Evolutionary conservation across 139 green algal genomes (phyloP).

Genomic region (Gonium pectorale): DNA sequence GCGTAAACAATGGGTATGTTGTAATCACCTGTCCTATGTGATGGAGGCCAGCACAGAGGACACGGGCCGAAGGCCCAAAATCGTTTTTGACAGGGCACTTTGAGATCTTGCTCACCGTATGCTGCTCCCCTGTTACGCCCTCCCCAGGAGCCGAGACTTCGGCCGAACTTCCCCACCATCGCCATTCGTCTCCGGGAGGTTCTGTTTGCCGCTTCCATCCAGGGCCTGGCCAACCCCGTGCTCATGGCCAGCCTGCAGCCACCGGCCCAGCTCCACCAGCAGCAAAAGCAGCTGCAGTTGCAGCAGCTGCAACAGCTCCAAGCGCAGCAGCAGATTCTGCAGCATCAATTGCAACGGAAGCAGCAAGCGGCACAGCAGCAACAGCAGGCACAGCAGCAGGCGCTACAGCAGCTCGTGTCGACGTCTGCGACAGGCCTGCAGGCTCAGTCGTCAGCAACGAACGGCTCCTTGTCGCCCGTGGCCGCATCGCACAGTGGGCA

Average conservation of each 20-base stretch:
- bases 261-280: background rate
- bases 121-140: too few species aligned
- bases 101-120: too few species aligned
- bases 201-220: background rate
- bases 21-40: too few species aligned
- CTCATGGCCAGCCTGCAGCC: background rate
- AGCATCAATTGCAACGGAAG: background rate
- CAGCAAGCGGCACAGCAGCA: background rate
- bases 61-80: too few species aligned
- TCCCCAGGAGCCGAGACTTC: conserved; percentile 34
- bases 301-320: background rate
- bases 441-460: too few species aligned
- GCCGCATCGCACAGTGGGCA: too few species aligned
- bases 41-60: too few species aligned
- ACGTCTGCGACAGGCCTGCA: too few species aligned
- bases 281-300: background rate
- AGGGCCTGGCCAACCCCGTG: background rate
- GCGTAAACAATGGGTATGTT: too few species aligned
- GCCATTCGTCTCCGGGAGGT: conserved; percentile 10
- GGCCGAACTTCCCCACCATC: conserved; percentile 37
- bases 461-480: too few species aligned
- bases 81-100: too few species aligned
- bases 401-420: background rate
- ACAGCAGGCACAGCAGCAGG: background rate
- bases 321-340: background rate